phyloP scores from a whole-genome alignment of 179 eudicot genomes.

The Heliamphora pulchella region DNA sequence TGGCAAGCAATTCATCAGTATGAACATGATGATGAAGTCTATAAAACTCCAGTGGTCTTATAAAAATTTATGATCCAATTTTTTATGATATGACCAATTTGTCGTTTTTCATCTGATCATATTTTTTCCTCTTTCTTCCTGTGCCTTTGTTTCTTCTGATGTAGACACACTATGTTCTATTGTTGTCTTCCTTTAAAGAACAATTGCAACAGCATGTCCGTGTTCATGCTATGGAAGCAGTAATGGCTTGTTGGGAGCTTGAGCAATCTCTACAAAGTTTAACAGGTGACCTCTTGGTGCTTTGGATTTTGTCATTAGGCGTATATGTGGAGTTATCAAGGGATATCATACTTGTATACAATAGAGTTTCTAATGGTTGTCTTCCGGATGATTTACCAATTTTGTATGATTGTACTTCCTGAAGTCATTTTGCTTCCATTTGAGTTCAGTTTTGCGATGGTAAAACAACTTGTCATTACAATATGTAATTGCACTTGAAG shows the following conservation, averaged over 20 bases:
- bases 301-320: neutral
- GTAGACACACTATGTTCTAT: slow-evolving; percentile 85
- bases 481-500: neutral
- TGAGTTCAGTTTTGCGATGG: neutral
- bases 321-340: neutral
- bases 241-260: slow-evolving; percentile 99
- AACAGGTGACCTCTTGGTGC: slow-evolving; percentile 46
- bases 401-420: neutral
- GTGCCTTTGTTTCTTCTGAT: slow-evolving; percentile 15
- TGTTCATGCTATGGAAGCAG: slow-evolving; percentile 99
- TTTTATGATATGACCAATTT: neutral
- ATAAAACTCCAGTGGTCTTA: neutral
- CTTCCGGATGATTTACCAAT: neutral
- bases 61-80: neutral
- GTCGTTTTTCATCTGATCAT: neutral
- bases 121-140: too few species aligned
- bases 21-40: neutral
- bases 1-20: neutral
- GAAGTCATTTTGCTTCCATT: neutral
- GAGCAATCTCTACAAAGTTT: slow-evolving; percentile 96
- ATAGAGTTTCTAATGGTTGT: neutral
- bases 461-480: neutral
- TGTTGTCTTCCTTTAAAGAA: slow-evolving; percentile 88
- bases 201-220: slow-evolving; percentile 97
- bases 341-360: neutral